Base-by-base conservation (phyloP, 1,284 basidiomycete species). In the Sanghuangporus weigelae region DNA sequence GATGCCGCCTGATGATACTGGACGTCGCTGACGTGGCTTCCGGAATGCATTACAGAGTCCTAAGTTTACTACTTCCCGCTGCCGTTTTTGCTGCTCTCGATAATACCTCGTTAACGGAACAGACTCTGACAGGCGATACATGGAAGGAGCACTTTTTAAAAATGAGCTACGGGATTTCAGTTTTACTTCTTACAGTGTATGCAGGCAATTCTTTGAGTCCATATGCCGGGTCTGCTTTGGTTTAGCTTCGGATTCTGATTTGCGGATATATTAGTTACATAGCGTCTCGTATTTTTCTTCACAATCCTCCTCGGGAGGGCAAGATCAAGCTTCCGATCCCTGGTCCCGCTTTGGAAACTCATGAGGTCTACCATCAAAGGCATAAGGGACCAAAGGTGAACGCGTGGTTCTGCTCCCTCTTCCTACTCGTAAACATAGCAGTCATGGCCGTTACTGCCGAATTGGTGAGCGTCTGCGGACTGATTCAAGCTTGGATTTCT, bases 391-490 rank as follows among this genome's bases (percentile, higher is more conserved):
- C 87, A 0, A 77, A 84, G 66, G 78, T 85, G 35, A 86, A 83
- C 67, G 83, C 84, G 65, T 87, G 79, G 74, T 80, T 84, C 4
- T 84, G 84, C 67, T 73, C 87, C 12, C 68, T 74, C 12, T 74
- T 87, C 64, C 76, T 90, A 1, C 51, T 75, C 2, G 51, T 84
- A 44, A 81, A 80, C 35, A 81, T 89, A 48, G 82, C 72, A 14
- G 71, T 89, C 46, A 84, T 87, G 82, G 84, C 81, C 42, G 76
- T 78, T 31, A 89, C 87, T 2, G 86, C 84, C 31, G 86, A 88
- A 79, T 87, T 81, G 77, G 86, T 88, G 67, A 68, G 79, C 75
- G 4, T 21, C 51, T 35, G 55, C n/a, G 31, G 39, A 53, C 19
- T 40, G 53, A 14, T 23, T 42, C 31, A 7, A 2, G 19, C 10